Evolutionary conservation across 2,329 filamentous ascomycete genomes (phyloP).

Genomic region (Penicillium sp.): DNA sequence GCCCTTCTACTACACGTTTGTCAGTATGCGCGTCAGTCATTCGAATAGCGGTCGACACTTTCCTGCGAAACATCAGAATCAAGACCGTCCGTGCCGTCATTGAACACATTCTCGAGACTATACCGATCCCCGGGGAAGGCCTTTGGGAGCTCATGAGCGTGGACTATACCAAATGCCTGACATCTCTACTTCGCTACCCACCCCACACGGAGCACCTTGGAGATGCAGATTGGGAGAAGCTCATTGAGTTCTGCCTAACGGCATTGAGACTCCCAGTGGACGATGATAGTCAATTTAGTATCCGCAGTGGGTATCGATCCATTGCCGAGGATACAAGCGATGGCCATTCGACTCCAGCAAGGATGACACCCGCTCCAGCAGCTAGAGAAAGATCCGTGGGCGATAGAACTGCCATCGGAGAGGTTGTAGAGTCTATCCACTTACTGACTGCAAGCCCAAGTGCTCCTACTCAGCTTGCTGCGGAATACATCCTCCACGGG

Average conservation of each 20-base stretch:
- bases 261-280: constrained; percentile 46
- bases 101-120: constrained; percentile 75
- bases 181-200: constrained; percentile 66
- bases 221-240: constrained; percentile 64
- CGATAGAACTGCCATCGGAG: constrained; percentile 45
- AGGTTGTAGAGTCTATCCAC: constrained; percentile 65
- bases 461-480: constrained; percentile 61
- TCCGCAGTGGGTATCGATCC: constrained; percentile 27
- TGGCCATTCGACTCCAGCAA: constrained; percentile 31
- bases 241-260: constrained; percentile 69
- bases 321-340: constrained; percentile 27
- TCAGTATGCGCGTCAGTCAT: constrained; percentile 68
- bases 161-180: constrained; percentile 76
- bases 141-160: constrained; percentile 68
- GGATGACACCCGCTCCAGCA: constrained; percentile 26
- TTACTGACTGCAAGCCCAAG: constrained; percentile 64
- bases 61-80: constrained; percentile 64
- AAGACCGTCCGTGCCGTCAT: constrained; percentile 78
- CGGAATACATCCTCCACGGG: constrained; percentile 55
- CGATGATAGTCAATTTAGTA: constrained; percentile 30
- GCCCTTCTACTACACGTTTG: constrained; percentile 57
- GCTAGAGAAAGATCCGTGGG: constrained; percentile 25
- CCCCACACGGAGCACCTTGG: constrained; percentile 79
- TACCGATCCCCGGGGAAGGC: constrained; percentile 61
- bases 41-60: constrained; percentile 68